Evolutionary conservation across 129 eudicot species (phyloP), one percentile per base, ranked within the genome.

Genomic region (Flaveria sonorensis): DNA sequence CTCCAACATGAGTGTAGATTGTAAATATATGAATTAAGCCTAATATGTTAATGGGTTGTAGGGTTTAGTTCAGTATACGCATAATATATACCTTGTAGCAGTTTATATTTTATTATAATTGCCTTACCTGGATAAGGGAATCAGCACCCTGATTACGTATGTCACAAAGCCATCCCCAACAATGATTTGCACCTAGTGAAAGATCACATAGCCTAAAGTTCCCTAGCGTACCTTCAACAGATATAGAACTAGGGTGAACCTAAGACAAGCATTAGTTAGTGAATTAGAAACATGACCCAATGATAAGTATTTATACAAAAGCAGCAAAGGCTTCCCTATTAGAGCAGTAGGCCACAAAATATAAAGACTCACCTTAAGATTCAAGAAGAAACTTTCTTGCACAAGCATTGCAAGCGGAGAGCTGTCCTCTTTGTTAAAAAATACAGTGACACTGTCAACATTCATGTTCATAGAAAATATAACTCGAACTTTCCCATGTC

Each of bases 101-200:
- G 50, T 45, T 45, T 45, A 45, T 45, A 45, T 8, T 43, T 45
- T 45, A 45, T 11, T 45, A 43, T 5, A 36, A 36, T 36, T 5
- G 7, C 40, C 40, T 36, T 77, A 90, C 98, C 98, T 94, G 92
- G 72, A 94, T 79, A 51, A 94, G 92, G 21, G 96, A 87, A 84
- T 94, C 93, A 83, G 89, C 87, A 66, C 95, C 92, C 72, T 87
- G 97, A 77, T 94, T 87, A 45, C 97, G 93, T 66, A 94, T 87
- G 77, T 94, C 96, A 87, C 96, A 94, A 70, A 91, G 86, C 99
- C 99, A 91, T 72, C 92, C 89, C 99, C 99, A 94, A 83, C 87
- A 81, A 74, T 85, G 87, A 68, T 91, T 92, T n/a, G 76, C 26
- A 67, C 92, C 99, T 21, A 94, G 86, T 13, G 96, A 84, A 48